Conservation (phyloP, 495 filamentous ascomycete species). For the Pyronema omphalodes region DNA sequence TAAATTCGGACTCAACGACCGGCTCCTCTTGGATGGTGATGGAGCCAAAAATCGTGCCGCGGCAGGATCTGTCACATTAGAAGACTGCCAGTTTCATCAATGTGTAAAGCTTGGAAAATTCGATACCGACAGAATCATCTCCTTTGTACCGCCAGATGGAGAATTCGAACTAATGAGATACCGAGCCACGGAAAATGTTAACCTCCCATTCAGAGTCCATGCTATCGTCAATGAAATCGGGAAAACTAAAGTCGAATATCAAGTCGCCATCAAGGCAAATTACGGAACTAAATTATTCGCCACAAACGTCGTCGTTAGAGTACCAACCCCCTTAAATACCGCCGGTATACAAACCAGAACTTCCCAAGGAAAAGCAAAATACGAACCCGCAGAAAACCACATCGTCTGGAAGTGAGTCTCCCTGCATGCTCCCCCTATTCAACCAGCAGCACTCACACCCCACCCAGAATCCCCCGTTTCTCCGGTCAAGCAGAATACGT, state of each 20-base stretch:
- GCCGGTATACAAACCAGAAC: slow-evolving; percentile 86
- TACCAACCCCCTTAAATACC: slow-evolving; percentile 93
- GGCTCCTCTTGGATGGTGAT: slow-evolving; percentile 72
- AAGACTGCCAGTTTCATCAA: slow-evolving; percentile 99
- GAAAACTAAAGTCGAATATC: slow-evolving; percentile 96
- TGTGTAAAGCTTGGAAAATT: slow-evolving; percentile 97
- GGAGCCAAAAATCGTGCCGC: slow-evolving; percentile 84
- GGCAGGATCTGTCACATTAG: slow-evolving; percentile 84
- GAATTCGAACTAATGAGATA: slow-evolving; percentile 99
- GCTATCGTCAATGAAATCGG: slow-evolving; percentile 95
- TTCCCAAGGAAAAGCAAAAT: slow-evolving; percentile 90
- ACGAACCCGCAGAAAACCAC: slow-evolving; percentile 92
- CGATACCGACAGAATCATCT: slow-evolving; percentile 93
- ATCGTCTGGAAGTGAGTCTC: slow-evolving; percentile 81
- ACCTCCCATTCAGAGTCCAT: slow-evolving; percentile 96
- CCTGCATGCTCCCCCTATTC: no score
- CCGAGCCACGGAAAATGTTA: slow-evolving; percentile 98
- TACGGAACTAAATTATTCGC: slow-evolving; percentile 93
- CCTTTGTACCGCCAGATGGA: slow-evolving; percentile 91
- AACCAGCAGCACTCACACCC: not conserved
- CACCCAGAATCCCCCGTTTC: slow-evolving; percentile 57
- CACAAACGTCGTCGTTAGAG: slow-evolving; percentile 88
- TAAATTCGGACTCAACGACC: slow-evolving; percentile 98
- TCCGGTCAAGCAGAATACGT: slow-evolving; percentile 91
- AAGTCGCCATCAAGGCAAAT: slow-evolving; percentile 91